Evolutionary conservation across 768 basidiomycete genomes (phyloP).

Genomic region (Astraeus odoratus): DNA sequence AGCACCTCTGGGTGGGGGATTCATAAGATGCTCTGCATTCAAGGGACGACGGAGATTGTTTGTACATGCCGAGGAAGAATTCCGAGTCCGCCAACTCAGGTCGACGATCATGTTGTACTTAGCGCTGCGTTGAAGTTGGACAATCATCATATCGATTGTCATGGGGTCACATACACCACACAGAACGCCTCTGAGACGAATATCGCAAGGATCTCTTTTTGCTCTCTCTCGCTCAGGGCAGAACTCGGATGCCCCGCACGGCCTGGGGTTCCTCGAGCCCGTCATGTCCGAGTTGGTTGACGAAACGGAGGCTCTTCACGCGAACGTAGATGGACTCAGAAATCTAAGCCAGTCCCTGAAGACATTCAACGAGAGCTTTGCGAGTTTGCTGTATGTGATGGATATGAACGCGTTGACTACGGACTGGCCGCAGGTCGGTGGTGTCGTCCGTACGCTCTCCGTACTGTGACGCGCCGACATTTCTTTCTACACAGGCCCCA

Average conservation of each 20-base stretch:
- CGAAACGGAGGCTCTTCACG: constrained; percentile 74
- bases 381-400: constrained; percentile 86
- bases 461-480: background rate
- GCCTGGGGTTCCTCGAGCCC: constrained; percentile 79
- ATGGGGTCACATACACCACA: constrained; percentile 41
- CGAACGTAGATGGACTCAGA: constrained; percentile 67
- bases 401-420: constrained; percentile 94
- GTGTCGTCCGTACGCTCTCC: background rate
- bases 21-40: no score
- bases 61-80: no score
- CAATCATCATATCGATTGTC: no score
- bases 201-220: constrained; percentile 88
- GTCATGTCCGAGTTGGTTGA: constrained; percentile 83
- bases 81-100: no score
- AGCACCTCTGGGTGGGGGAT: no score
- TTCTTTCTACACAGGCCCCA: constrained; percentile 41
- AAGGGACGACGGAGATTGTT: no score
- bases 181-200: constrained; percentile 78
- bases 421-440: constrained; percentile 79
- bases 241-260: constrained; percentile 70
- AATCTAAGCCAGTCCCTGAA: constrained; percentile 68
- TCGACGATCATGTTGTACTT: no score
- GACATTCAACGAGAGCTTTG: constrained; percentile 89
- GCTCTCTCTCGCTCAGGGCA: constrained; percentile 68
- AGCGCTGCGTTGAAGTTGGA: no score